A percentile compares a stretch with the other conserved stretches of the same genome.
These are phyloP conservation scores for Acer campestre DNA, from an alignment of 345 rosid genomes.

Conservation along the genomic window DNA sequence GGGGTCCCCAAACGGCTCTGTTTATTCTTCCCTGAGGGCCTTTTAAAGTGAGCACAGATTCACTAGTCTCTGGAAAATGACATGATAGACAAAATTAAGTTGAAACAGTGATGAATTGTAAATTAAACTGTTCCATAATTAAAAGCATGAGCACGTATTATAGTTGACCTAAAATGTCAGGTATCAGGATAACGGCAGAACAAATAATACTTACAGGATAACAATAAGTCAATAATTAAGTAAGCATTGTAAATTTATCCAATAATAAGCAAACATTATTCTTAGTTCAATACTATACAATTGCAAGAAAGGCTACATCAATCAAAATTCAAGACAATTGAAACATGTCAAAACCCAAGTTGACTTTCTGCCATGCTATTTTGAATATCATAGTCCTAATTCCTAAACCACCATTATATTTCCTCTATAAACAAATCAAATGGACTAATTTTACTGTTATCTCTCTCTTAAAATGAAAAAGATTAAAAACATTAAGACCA, in stretches of 20 bases:
- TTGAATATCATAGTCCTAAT: neutral
- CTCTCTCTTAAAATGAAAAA: neutral
- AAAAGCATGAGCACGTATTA: neutral
- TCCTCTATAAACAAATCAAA: neutral
- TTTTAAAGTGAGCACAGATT: constrained; percentile 63
- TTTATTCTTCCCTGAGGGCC: constrained; percentile 84
- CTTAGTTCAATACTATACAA: neutral
- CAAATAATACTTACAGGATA: neutral
- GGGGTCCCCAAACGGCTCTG: constrained; percentile 96
- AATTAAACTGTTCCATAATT: neutral
- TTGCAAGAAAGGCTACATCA: neutral
- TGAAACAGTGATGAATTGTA: neutral
- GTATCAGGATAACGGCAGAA: too few relatives aligned
- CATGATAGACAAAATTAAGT: neutral
- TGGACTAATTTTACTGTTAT: neutral
- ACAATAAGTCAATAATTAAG: neutral
- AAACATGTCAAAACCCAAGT: neutral
- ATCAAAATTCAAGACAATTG: neutral
- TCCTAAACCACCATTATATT: neutral
- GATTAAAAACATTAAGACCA: too few relatives aligned
- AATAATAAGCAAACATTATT: neutral
- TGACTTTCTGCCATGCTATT: neutral
- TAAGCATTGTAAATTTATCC: neutral
- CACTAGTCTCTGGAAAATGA: constrained; percentile 55
- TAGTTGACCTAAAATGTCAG: neutral